Evolutionary conservation across 352 stramenopile species (phyloP).

Genomic region (Phytophthora aleatoria): DNA sequence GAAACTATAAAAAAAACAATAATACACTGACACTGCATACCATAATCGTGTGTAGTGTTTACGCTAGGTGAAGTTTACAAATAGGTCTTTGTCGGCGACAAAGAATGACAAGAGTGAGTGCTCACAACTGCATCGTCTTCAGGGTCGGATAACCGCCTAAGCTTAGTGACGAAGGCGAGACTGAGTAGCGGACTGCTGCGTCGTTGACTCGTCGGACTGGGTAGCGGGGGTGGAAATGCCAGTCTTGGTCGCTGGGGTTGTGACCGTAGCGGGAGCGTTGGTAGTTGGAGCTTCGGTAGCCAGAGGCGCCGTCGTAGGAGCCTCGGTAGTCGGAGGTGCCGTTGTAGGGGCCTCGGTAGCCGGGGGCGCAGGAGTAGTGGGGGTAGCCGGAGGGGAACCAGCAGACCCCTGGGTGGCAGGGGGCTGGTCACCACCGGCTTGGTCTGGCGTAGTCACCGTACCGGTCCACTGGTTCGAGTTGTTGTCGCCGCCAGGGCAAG

Average conservation of each 20-base stretch:
- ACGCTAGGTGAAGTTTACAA: background rate
- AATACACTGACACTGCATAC: too few species aligned
- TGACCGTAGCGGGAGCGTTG: conserved; percentile 1
- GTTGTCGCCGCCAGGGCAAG: conserved; percentile 11
- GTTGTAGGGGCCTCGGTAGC: conserved; percentile 6
- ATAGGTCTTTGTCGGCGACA: background rate
- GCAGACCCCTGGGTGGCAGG: conserved; percentile 4
- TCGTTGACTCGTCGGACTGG: conserved; percentile 22
- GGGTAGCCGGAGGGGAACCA: conserved; percentile 6
- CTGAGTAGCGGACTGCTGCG: conserved; percentile 5
- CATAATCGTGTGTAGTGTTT: too few species aligned
- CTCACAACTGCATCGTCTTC: background rate
- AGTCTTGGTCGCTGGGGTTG: conserved; percentile 10
- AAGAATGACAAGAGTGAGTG: background rate
- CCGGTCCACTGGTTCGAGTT: conserved; percentile 22
- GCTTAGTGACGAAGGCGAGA: conserved; percentile 20
- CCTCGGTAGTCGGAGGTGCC: background rate
- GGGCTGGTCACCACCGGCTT: conserved; percentile 7
- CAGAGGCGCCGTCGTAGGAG: conserved; percentile 4
- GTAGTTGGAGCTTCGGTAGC: conserved; percentile 7
- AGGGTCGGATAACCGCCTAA: background rate
- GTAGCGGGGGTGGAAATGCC: conserved; percentile 14
- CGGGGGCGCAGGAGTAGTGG: background rate
- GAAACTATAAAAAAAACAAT: too few species aligned
- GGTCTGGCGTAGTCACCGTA: conserved; percentile 17